Evolutionary conservation across 805 yeast genomes (phyloP).

Genomic region (Hanseniaspora guilliermondii): DNA sequence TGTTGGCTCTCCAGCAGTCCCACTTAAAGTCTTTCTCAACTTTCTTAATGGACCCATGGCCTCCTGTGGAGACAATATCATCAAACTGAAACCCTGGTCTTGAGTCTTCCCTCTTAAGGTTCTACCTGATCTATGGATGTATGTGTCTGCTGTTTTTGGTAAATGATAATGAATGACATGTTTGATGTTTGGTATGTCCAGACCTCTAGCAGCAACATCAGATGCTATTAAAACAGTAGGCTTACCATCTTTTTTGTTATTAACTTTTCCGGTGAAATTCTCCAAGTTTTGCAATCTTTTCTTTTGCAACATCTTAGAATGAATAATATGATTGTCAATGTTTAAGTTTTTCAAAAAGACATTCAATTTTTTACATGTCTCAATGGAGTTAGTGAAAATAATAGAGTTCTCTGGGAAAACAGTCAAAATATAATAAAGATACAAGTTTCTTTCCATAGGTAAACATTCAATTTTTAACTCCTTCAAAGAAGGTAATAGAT

Average conservation of each 20-base stretch:
- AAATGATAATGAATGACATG: slow-evolving; percentile 94
- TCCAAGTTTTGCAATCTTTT: slow-evolving; percentile 80
- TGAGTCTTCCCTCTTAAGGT: slow-evolving; percentile 71
- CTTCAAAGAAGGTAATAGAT: slow-evolving; percentile 58
- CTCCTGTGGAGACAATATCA: slow-evolving; percentile 88
- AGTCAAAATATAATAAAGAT: slow-evolving; percentile 71
- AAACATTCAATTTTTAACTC: slow-evolving; percentile 90
- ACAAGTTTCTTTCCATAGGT: slow-evolving; percentile 77
- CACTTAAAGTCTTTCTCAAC: slow-evolving; percentile 46
- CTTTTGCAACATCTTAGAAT: slow-evolving; percentile 90
- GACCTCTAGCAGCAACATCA: slow-evolving; percentile 96
- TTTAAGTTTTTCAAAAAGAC: slow-evolving; percentile 61
- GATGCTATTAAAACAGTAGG: slow-evolving; percentile 74
- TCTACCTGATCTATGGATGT: slow-evolving; percentile 92
- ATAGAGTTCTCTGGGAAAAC: slow-evolving; percentile 82
- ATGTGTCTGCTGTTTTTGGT: slow-evolving; percentile 87
- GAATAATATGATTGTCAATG: slow-evolving; percentile 62
- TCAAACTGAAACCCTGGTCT: slow-evolving; percentile 80
- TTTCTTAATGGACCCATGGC: slow-evolving; percentile 77
- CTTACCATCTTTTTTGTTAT: slow-evolving; percentile 32
- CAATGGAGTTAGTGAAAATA: slow-evolving; percentile 91
- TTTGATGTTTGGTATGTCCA: slow-evolving; percentile 79
- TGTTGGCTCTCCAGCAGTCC: slow-evolving; percentile 18
- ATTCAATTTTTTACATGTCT: slow-evolving; percentile 75
- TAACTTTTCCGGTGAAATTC: slow-evolving; percentile 35